phyloP scores from a whole-genome alignment of 805 yeast species.

The Metschnikowia dekortorum region DNA sequence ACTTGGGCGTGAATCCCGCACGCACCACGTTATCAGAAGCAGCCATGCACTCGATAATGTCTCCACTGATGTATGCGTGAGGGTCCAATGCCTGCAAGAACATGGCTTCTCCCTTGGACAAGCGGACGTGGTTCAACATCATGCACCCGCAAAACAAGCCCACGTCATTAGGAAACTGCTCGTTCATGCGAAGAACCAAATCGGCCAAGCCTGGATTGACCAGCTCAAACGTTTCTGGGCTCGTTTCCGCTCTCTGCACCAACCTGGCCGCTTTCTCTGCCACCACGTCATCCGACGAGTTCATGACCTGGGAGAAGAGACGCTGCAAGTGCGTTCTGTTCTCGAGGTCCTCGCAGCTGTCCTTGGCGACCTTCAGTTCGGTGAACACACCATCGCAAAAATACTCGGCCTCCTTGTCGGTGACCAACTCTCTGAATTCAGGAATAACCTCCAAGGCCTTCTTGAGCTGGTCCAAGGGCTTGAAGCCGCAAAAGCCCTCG shows the following conservation, averaged over 20 bases:
- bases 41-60: constrained; percentile 99
- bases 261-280: constrained; percentile 55
- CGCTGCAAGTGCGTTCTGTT: constrained; percentile 67
- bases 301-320: constrained; percentile 83
- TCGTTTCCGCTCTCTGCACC: constrained; percentile 56
- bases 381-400: constrained; percentile 49
- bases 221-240: constrained; percentile 55
- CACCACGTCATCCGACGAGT: constrained; percentile 60
- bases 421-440: constrained; percentile 70
- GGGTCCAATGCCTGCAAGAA: constrained; percentile 96
- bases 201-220: constrained; percentile 54
- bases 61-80: constrained; percentile 96
- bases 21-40: constrained; percentile 97
- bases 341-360: constrained; percentile 40
- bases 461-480: constrained; percentile 78
- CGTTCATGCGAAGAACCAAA: constrained; percentile 70
- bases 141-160: constrained; percentile 96
- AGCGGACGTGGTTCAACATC: constrained; percentile 79
- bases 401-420: constrained; percentile 50
- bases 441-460: constrained; percentile 66
- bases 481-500: constrained; percentile 97
- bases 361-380: constrained; percentile 43
- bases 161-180: constrained; percentile 88
- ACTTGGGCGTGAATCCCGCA: constrained; percentile 99
- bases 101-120: constrained; percentile 91